Percentiles rank a stretch among this genome's conserved stretches.
phyloP scores from a whole-genome alignment of 2,329 filamentous ascomycete genomes.

The Leptographium procerum region DNA sequence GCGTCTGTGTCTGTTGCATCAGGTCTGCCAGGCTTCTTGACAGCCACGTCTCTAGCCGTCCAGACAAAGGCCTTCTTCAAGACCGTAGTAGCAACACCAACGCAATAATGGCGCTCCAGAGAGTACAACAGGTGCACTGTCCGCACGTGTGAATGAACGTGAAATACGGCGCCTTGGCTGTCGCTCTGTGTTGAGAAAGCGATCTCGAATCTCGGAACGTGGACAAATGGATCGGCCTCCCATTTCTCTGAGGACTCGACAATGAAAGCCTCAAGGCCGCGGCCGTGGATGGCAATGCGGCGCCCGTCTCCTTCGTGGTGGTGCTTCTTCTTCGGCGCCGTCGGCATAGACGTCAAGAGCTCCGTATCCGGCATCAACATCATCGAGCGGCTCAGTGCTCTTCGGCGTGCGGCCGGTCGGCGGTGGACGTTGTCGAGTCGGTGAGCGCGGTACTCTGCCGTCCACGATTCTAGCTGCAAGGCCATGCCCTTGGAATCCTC shows the following conservation, averaged over 20 bases:
- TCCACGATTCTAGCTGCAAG: slow-evolving; percentile 78
- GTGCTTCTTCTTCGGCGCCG: slow-evolving; percentile 43
- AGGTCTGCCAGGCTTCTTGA: background rate
- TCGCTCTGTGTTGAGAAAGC: slow-evolving; percentile 79
- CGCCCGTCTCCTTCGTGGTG: slow-evolving; percentile 61
- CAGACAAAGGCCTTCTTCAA: slow-evolving; percentile 58
- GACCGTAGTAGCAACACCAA: slow-evolving; percentile 70
- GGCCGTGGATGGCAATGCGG: slow-evolving; percentile 66
- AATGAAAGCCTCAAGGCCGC: slow-evolving; percentile 80
- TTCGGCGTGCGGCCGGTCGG: slow-evolving; percentile 48
- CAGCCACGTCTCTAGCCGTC: slow-evolving; percentile 29
- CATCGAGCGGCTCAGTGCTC: slow-evolving; percentile 61
- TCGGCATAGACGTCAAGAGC: slow-evolving; percentile 37
- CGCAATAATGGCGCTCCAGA: slow-evolving; percentile 81
- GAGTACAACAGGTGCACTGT: slow-evolving; percentile 81
- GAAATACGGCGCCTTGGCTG: slow-evolving; percentile 74
- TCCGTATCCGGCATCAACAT: slow-evolving; percentile 59
- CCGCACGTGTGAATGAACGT: slow-evolving; percentile 71
- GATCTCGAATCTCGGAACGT: slow-evolving; percentile 76
- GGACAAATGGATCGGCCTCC: slow-evolving; percentile 77
- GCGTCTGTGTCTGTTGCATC: background rate
- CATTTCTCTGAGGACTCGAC: slow-evolving; percentile 78
- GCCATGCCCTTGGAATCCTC: slow-evolving; percentile 71
- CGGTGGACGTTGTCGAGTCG: slow-evolving; percentile 54
- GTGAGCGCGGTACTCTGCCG: slow-evolving; percentile 78